Percentiles rank a stretch among this genome's conserved stretches.
Conservation (phyloP, 2,329 filamentous ascomycete species). For the Cordyceps cicadae region DNA sequence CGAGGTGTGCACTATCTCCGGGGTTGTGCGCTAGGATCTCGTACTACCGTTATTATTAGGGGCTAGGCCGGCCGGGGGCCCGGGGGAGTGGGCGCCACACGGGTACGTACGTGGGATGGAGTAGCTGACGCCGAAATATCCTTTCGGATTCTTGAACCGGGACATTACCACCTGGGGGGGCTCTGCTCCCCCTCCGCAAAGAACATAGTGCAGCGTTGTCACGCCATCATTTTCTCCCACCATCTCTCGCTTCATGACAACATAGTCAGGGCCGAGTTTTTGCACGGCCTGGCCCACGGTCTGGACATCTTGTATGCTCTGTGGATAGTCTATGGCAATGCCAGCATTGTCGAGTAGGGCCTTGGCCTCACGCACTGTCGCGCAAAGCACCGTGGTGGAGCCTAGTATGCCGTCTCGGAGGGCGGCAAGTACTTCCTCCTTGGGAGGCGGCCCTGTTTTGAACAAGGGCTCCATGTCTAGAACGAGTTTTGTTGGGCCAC, state of each 20-base stretch:
- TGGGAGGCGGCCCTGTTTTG: slow-evolving; percentile 7
- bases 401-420: slow-evolving; percentile 6
- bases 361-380: slow-evolving; percentile 9
- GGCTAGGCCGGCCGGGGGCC: too few species aligned
- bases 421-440: neutral
- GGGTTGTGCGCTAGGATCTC: too few species aligned
- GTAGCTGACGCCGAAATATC: too few species aligned
- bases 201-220: slow-evolving; percentile 9
- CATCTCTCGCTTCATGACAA: slow-evolving; percentile 9
- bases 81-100: too few species aligned
- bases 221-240: slow-evolving; percentile 1
- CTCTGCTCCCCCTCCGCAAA: too few species aligned
- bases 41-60: too few species aligned
- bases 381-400: slow-evolving; percentile 4
- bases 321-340: slow-evolving; percentile 3
- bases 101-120: too few species aligned
- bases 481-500: neutral
- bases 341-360: slow-evolving; percentile 2
- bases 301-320: slow-evolving; percentile 1
- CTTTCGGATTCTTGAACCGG: too few species aligned
- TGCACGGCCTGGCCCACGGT: slow-evolving; percentile 2
- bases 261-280: slow-evolving; percentile 7
- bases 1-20: too few species aligned
- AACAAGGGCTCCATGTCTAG: slow-evolving; percentile 10
- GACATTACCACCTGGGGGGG: too few species aligned